phyloP scores from a whole-genome alignment of 23 red algal genomes.

The Cyanidium caldarium region DNA sequence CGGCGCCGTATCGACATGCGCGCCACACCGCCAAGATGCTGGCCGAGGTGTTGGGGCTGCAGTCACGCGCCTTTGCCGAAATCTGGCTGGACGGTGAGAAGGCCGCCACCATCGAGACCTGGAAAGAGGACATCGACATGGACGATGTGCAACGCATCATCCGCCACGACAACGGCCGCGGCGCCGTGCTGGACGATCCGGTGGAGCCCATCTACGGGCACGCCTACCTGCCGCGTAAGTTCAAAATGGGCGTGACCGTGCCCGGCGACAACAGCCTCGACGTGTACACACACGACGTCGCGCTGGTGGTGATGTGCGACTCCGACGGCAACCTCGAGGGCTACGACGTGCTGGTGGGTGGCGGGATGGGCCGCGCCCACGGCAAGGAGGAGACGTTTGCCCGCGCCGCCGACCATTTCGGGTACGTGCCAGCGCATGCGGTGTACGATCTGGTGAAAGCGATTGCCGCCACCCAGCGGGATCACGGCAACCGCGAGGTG shows the following conservation, averaged over 20 bases:
- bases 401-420: slow-evolving; percentile 74
- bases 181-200: slow-evolving; percentile 37
- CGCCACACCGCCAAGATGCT: slow-evolving; percentile 48
- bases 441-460: slow-evolving; percentile 78
- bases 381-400: slow-evolving; percentile 86
- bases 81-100: slow-evolving; percentile 99
- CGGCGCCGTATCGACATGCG: slow-evolving; percentile 31
- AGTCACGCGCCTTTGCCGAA: slow-evolving; percentile 81
- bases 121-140: slow-evolving; percentile 96
- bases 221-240: slow-evolving; percentile 86
- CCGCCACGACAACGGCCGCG: slow-evolving; percentile 63
- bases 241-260: slow-evolving; percentile 98
- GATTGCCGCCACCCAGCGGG: slow-evolving; percentile 89
- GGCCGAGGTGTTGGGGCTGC: slow-evolving; percentile 90
- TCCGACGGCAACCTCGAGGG: slow-evolving; percentile 39
- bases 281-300: slow-evolving; percentile 97
- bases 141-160: slow-evolving; percentile 48
- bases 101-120: slow-evolving; percentile 71
- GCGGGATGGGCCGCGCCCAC: slow-evolving; percentile 91
- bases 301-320: slow-evolving; percentile 55
- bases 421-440: slow-evolving; percentile 56
- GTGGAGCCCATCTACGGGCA: slow-evolving; percentile 95
- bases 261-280: slow-evolving; percentile 94
- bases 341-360: slow-evolving; percentile 82
- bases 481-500: slow-evolving; percentile 90